These are phyloP conservation scores for Debaryomycetaceae sp. DNA, from an alignment of 1,139 yeast genomes.

Conservation along the genomic window DNA sequence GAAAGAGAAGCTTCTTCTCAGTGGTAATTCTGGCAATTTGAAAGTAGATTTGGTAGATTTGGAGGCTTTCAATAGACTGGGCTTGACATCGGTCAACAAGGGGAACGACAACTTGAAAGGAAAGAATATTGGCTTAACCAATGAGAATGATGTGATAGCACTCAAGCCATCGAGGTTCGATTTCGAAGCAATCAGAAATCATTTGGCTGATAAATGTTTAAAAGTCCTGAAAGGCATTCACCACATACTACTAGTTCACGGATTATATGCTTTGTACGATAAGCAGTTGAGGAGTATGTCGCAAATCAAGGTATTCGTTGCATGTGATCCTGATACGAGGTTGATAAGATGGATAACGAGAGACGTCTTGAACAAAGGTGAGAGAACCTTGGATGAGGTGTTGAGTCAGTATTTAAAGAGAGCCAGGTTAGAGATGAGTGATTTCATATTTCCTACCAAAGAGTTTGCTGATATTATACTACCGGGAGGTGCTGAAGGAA, in stretches of 20 bases:
- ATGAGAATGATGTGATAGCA: conserved; percentile 5
- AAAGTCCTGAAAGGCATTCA: conserved; percentile 11
- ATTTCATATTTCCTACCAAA: conserved; percentile 72
- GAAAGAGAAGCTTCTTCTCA: conserved; percentile 21
- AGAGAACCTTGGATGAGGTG: conserved; percentile 43
- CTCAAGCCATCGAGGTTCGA: conserved; percentile 36
- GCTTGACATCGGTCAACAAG: conserved; percentile 1
- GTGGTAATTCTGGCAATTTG: conserved; percentile 16
- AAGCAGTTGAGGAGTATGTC: conserved; percentile 54
- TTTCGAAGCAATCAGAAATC: conserved; percentile 21
- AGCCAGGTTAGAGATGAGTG: conserved; percentile 75
- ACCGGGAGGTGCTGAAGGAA: conserved; percentile 67
- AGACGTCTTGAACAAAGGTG: conserved; percentile 30
- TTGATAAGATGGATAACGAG: conserved; percentile 68
- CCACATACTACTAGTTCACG: conserved; percentile 62
- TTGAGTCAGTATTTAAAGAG: conserved; percentile 58
- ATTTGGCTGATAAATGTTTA: conserved; percentile 11
- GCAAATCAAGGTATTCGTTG: conserved; percentile 71
- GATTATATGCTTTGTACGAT: conserved; percentile 77
- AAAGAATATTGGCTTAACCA: conserved; percentile 9
- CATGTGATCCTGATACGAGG: conserved; percentile 82
- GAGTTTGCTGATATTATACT: conserved; percentile 77
- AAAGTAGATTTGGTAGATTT: conserved; percentile 42
- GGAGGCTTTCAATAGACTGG: conserved; percentile 18
- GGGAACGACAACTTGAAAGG: no score